Evolutionary conservation across 2,329 filamentous ascomycete genomes (phyloP).

Genomic region (Hymenoscyphus albidus): DNA sequence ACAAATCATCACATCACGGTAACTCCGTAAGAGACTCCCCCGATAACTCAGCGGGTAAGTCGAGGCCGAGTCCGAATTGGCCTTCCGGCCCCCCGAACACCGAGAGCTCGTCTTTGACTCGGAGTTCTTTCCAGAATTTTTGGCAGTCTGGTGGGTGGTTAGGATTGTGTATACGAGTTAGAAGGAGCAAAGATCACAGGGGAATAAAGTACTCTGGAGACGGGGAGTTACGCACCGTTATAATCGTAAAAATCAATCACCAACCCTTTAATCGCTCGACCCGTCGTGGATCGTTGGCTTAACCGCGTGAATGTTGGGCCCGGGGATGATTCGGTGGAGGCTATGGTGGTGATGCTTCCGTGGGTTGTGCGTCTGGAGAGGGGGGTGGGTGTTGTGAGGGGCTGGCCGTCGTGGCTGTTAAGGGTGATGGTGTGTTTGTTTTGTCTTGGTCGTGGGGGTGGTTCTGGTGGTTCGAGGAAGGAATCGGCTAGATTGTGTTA

Average conservation of each 20-base stretch:
- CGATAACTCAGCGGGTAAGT: neutral
- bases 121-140: conserved; percentile 20
- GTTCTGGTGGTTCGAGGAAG: conserved; percentile 21
- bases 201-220: too few species aligned
- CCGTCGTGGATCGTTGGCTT: conserved; percentile 1
- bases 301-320: conserved; percentile 14
- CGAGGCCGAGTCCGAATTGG: neutral
- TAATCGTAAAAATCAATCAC: conserved; percentile 21
- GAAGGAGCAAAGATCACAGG: too few species aligned
- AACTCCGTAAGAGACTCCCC: neutral
- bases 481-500: conserved; percentile 11
- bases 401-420: conserved; percentile 16
- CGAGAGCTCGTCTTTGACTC: conserved; percentile 6
- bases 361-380: conserved; percentile 16
- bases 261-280: conserved; percentile 17
- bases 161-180: neutral
- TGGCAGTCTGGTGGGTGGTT: conserved; percentile 15
- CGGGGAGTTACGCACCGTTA: conserved; percentile 10
- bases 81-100: neutral
- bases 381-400: conserved; percentile 11
- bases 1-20: too few species aligned
- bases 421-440: conserved; percentile 16
- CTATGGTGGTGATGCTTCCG: conserved; percentile 22
- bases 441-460: conserved; percentile 1
- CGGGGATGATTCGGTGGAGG: conserved; percentile 15